Conservation (phyloP, 73 alveolate genomes). For the Tetrahymena elliotti region DNA sequence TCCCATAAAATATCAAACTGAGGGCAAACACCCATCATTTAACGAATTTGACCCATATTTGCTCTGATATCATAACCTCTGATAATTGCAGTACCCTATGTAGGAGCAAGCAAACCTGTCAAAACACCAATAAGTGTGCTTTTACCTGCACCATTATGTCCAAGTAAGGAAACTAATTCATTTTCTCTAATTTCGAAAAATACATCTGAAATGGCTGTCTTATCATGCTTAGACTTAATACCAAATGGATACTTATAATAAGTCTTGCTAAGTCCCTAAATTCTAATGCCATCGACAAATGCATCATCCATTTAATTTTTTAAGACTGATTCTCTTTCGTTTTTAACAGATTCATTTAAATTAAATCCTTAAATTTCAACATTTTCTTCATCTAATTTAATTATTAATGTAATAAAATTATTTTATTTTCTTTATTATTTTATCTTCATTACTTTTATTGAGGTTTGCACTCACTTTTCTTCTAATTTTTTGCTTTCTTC, state of each 20-base stretch:
- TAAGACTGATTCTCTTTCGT: slow-evolving; percentile 25
- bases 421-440: background rate
- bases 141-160: slow-evolving; percentile 92
- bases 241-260: slow-evolving; percentile 25
- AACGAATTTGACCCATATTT: slow-evolving; percentile 61
- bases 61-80: slow-evolving; percentile 57
- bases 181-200: slow-evolving; percentile 34
- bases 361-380: background rate
- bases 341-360: slow-evolving; percentile 7
- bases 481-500: background rate
- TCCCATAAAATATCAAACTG: slow-evolving; percentile 79
- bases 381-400: background rate
- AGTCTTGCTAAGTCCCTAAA: slow-evolving; percentile 41
- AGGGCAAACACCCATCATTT: slow-evolving; percentile 77
- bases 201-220: slow-evolving; percentile 39
- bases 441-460: background rate
- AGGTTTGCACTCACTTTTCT: background rate
- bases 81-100: slow-evolving; percentile 64
- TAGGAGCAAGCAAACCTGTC: slow-evolving; percentile 63
- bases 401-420: background rate
- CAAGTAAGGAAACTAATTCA: slow-evolving; percentile 63
- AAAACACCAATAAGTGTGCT: slow-evolving; percentile 65
- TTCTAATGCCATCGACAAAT: slow-evolving; percentile 33
- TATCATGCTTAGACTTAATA: slow-evolving; percentile 26
- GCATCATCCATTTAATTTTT: slow-evolving; percentile 3